Conservation (phyloP, 352 stramenopile genomes). For the Pilasporangium apinafurcum region DNA sequence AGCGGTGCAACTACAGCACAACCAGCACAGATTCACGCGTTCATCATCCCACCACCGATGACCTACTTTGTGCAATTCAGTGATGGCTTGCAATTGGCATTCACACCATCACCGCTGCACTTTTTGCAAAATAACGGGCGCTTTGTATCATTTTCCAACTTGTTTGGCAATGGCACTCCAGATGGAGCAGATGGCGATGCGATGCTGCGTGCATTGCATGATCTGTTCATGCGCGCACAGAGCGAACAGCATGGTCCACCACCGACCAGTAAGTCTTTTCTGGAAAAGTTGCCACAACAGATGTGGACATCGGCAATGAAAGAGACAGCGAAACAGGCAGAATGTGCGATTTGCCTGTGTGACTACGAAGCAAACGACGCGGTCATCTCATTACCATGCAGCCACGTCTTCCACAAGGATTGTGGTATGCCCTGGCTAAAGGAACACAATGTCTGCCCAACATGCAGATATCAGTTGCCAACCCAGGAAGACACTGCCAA, state of each 20-base stretch:
- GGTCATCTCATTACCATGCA: constrained; percentile 63
- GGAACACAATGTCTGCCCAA: constrained; percentile 77
- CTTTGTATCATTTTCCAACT: no score
- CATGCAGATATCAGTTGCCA: constrained; percentile 59
- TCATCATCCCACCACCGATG: constrained; percentile 53
- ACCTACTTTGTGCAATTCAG: constrained; percentile 58
- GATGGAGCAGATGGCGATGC: constrained; percentile 11
- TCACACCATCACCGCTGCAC: constrained; percentile 32
- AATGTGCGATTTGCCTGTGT: constrained; percentile 73
- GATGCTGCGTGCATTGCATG: constrained; percentile 41
- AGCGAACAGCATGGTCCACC: constrained; percentile 53
- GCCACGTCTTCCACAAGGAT: constrained; percentile 73
- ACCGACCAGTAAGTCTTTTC: constrained; percentile 59
- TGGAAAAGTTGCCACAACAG: constrained; percentile 62
- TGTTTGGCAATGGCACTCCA: constrained; percentile 21
- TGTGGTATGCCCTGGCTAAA: constrained; percentile 71
- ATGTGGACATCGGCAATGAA: constrained; percentile 35
- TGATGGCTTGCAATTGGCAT: constrained; percentile 37
- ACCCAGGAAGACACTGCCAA: constrained; percentile 12
- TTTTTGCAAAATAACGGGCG: constrained; percentile 28
- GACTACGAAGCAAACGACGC: constrained; percentile 64
- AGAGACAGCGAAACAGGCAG: constrained; percentile 40
- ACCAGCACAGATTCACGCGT: constrained; percentile 24
- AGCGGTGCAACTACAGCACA: constrained; percentile 12
- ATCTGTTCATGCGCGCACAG: constrained; percentile 62